Evolutionary conservation across 805 yeast genomes (phyloP).

Genomic region (Kuraishia ogatae): DNA sequence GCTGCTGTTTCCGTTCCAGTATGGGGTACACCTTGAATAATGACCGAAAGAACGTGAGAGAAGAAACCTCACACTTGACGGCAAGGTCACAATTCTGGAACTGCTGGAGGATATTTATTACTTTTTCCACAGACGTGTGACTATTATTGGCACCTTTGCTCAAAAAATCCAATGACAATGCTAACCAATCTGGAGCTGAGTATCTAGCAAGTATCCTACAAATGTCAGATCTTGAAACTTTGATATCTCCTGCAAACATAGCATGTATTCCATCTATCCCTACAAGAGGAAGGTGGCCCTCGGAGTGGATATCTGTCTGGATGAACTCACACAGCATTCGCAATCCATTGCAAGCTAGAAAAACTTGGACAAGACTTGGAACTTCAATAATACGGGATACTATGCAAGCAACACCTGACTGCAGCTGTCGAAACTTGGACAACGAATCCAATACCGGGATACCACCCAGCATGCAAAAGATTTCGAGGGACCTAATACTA

Average conservation of each 20-base stretch:
- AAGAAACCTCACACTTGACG: constrained; percentile 18
- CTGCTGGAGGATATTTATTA: constrained; percentile 26
- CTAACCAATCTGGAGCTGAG: background rate
- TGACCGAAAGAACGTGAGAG: constrained; percentile 24
- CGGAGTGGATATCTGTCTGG: constrained; percentile 32
- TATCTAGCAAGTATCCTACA: constrained; percentile 12
- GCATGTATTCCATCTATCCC: constrained; percentile 30
- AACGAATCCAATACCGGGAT: background rate
- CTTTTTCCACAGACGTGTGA: constrained; percentile 15
- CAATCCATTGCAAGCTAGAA: constrained; percentile 36
- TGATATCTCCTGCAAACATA: constrained; percentile 24
- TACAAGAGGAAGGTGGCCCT: constrained; percentile 30
- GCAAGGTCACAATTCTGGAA: constrained; percentile 33
- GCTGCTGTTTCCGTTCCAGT: constrained; percentile 20
- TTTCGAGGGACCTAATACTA: constrained; percentile 1
- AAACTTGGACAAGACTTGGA: constrained; percentile 28
- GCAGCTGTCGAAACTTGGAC: background rate
- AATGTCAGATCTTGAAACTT: constrained; percentile 31
- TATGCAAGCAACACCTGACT: background rate
- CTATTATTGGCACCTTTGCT: background rate
- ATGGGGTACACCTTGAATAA: constrained; percentile 25
- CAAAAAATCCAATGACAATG: background rate
- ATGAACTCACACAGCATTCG: constrained; percentile 29
- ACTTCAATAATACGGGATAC: background rate
- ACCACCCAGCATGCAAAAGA: constrained; percentile 8